These are phyloP conservation scores for Eutypa lata DNA, from an alignment of 2,329 filamentous ascomycete genomes.

Conservation along the genomic window DNA sequence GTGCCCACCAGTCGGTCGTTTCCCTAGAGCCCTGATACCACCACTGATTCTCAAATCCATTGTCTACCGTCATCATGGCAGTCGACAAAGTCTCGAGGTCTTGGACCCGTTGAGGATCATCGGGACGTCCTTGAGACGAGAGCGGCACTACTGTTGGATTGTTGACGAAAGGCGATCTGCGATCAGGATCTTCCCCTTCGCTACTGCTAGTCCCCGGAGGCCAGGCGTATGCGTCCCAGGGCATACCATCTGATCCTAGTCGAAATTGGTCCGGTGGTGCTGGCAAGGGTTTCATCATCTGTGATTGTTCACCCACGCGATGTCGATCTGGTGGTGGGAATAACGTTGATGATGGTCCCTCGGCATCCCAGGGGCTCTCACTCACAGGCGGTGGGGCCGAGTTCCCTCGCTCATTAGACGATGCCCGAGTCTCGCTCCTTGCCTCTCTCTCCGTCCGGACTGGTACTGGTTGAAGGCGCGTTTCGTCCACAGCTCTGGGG, in stretches of 20 bases:
- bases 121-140: slow-evolving; percentile 16
- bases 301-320: slow-evolving; percentile 14
- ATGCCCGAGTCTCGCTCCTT: slow-evolving; percentile 19
- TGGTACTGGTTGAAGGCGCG: slow-evolving; percentile 9
- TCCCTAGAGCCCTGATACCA: slow-evolving; percentile 47
- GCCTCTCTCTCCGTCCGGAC: slow-evolving; percentile 13
- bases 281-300: slow-evolving; percentile 43
- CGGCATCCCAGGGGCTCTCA: slow-evolving; percentile 45
- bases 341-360: slow-evolving; percentile 25
- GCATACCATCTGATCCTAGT: slow-evolving; percentile 45
- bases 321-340: slow-evolving; percentile 21
- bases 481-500: slow-evolving; percentile 9
- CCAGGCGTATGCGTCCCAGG: slow-evolving; percentile 41
- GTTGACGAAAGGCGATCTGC: slow-evolving; percentile 15
- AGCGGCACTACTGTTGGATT: slow-evolving; percentile 20
- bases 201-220: slow-evolving; percentile 27
- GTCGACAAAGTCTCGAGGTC: slow-evolving; percentile 49
- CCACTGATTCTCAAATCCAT: slow-evolving; percentile 57
- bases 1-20: slow-evolving; percentile 14
- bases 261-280: slow-evolving; percentile 35
- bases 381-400: slow-evolving; percentile 49
- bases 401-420: slow-evolving; percentile 41
- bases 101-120: slow-evolving; percentile 33
- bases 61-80: slow-evolving; percentile 56
- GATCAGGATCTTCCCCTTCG: slow-evolving; percentile 22